Evolutionary conservation across 2,329 filamentous ascomycete genomes (phyloP).

Genomic region (Colletotrichum viniferum): DNA sequence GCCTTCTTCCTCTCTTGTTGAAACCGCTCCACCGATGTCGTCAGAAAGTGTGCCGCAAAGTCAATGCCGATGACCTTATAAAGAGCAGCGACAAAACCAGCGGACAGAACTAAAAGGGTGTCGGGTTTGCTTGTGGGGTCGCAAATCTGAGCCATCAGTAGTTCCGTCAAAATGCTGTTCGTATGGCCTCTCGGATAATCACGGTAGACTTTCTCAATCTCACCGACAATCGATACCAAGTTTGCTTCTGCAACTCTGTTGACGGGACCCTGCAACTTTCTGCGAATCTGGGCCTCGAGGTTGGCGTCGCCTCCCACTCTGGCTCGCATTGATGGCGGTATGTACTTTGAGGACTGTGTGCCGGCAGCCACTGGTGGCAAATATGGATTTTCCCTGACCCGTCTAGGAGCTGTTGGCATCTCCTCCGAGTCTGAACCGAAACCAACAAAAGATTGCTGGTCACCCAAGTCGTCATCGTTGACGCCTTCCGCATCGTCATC

Average conservation of each 20-base stretch:
- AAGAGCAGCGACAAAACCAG: constrained; percentile 85
- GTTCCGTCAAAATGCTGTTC: constrained; percentile 77
- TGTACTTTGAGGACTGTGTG: constrained; percentile 70
- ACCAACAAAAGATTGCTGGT: constrained; percentile 41
- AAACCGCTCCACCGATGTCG: constrained; percentile 78
- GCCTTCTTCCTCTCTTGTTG: constrained; percentile 64
- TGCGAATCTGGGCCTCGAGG: constrained; percentile 69
- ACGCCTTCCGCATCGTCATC: background rate
- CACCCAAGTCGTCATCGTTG: constrained; percentile 19
- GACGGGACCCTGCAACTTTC: constrained; percentile 85
- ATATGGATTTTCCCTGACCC: constrained; percentile 83
- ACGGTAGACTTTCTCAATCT: constrained; percentile 83
- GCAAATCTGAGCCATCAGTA: constrained; percentile 79
- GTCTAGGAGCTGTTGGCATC: constrained; percentile 42
- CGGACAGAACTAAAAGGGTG: constrained; percentile 88
- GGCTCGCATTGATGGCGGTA: constrained; percentile 83
- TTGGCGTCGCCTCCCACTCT: constrained; percentile 68
- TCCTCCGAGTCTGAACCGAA: constrained; percentile 39
- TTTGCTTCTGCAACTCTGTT: constrained; percentile 95
- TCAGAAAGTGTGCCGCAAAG: constrained; percentile 86
- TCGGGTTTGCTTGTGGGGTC: constrained; percentile 81
- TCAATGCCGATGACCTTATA: constrained; percentile 89
- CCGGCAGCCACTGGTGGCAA: constrained; percentile 66
- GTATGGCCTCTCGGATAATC: constrained; percentile 87
- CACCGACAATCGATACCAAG: constrained; percentile 79